Base-by-base conservation (phyloP, 2,329 filamentous ascomycete genomes). In the Xenoacremonium recifei region DNA sequence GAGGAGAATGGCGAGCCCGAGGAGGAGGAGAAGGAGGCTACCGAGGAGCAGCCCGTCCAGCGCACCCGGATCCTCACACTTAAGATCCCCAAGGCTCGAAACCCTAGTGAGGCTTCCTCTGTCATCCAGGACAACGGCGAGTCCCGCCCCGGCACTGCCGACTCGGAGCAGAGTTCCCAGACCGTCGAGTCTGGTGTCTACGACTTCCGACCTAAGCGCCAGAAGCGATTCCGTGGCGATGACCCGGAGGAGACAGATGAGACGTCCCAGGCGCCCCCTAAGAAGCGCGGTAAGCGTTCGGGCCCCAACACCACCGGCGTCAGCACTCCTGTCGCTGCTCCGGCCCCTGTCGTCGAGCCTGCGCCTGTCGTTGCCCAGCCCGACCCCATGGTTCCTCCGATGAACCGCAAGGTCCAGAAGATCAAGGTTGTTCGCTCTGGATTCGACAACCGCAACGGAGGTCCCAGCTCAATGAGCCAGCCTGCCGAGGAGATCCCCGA, bases 201-300 rank as follows among this genome's bases (percentile, higher is more conserved):
- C 52, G 76, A 76, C 1, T 71, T 80, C 47, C 69, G 77, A 4
- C 74, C 76, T 20, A 79, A 79, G 58, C 69, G 75, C 7, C 74
- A 75, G 52, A 76, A 76, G 51, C 72, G 74, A 37, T 79, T 76
- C 64, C 67, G 70, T 2, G 69, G 76, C 4, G 69, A 76, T 32
- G 68, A 72, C 7, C 16, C 10, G 7, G 69, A 72, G 33, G 71
- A 65, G 2, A 64, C 63, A 12, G 68, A 69, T 13, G 62, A 60
- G 21, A 53, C 53, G 11, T 47, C 59, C 4, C 65, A 67, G 23
- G 61, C 61, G 19, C 69, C 67, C 16, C 55, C 64, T 1, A 68
- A 66, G 58, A 70, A 72, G 51, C 54, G 61, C 38, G 58, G 57
- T 41, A 66, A 64, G 51, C 61, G 61, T 36, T 41, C 46, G 21